A percentile compares a stretch with the other conserved stretches of the same genome.
phyloP scores from a whole-genome alignment of 768 basidiomycete species.

The Kwoniella dejecticola region DNA sequence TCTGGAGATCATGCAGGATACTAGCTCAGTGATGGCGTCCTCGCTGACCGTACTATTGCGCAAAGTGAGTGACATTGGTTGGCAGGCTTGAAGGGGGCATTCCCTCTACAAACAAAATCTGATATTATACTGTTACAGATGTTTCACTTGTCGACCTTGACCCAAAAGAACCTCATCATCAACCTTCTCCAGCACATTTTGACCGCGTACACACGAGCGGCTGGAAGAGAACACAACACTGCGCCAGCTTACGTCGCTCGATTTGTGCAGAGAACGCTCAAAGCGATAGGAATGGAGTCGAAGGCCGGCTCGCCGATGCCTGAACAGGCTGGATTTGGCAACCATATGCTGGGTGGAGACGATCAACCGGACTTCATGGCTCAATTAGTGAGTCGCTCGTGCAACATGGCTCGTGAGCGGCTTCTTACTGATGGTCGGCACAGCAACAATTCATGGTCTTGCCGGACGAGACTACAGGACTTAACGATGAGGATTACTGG shows the following conservation, averaged over 20 bases:
- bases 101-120: no score
- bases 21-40: slow-evolving; percentile 36
- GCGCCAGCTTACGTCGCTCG: slow-evolving; percentile 36
- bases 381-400: slow-evolving; percentile 20
- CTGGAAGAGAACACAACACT: slow-evolving; percentile 15
- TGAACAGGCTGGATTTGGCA: background rate
- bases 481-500: slow-evolving; percentile 32
- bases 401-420: background rate
- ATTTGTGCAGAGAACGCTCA: slow-evolving; percentile 27
- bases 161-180: slow-evolving; percentile 33
- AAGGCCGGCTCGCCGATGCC: slow-evolving; percentile 22
- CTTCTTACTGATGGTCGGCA: background rate
- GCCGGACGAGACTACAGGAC: slow-evolving; percentile 20
- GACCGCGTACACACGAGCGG: slow-evolving; percentile 13
- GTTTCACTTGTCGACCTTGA: slow-evolving; percentile 17
- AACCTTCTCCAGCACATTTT: slow-evolving; percentile 30
- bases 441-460: slow-evolving; percentile 29
- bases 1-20: slow-evolving; percentile 38
- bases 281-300: slow-evolving; percentile 32
- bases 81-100: background rate
- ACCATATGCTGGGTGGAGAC: slow-evolving; percentile 7
- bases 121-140: no score
- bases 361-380: slow-evolving; percentile 29
- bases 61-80: slow-evolving; percentile 16
- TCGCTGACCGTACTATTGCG: slow-evolving; percentile 26